phyloP scores from a whole-genome alignment of 345 rosid species.

The Eucalyptus curtisii region DNA sequence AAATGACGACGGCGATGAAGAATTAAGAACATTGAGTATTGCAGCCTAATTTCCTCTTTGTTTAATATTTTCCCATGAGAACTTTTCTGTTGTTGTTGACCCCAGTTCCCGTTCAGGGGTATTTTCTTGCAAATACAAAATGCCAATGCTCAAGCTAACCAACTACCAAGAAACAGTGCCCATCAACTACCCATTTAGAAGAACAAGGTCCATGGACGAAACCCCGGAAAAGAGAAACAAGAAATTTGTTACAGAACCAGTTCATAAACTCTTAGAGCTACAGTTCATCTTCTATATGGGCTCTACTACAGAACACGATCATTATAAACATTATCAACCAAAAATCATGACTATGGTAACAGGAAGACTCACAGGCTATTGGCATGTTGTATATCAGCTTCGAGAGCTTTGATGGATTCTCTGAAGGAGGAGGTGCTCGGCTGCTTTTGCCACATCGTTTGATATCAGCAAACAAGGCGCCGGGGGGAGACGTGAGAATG shows the following conservation, averaged over 20 bases:
- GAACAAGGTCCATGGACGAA: neutral
- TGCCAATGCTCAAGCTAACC: neutral
- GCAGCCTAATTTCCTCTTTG: neutral
- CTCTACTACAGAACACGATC: neutral
- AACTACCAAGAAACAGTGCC: neutral
- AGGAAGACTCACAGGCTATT: constrained; percentile 31
- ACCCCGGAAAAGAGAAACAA: neutral
- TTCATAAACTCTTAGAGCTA: neutral
- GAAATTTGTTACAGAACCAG: neutral
- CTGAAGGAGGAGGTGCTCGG: constrained; percentile 26
- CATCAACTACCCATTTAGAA: neutral
- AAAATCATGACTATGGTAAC: neutral
- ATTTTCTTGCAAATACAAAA: neutral
- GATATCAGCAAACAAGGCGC: neutral
- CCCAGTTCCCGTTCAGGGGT: neutral
- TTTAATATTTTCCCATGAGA: neutral
- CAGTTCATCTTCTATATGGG: neutral
- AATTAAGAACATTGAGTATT: neutral
- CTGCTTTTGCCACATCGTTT: constrained; percentile 37
- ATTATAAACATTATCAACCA: neutral
- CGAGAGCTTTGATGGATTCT: constrained; percentile 55
- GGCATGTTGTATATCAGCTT: constrained; percentile 61
- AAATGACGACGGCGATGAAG: neutral
- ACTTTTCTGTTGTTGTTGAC: neutral
- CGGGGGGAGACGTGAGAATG: neutral